Evolutionary conservation across 352 stramenopile species (phyloP).

Genomic region (Globisporangium echinulatum): DNA sequence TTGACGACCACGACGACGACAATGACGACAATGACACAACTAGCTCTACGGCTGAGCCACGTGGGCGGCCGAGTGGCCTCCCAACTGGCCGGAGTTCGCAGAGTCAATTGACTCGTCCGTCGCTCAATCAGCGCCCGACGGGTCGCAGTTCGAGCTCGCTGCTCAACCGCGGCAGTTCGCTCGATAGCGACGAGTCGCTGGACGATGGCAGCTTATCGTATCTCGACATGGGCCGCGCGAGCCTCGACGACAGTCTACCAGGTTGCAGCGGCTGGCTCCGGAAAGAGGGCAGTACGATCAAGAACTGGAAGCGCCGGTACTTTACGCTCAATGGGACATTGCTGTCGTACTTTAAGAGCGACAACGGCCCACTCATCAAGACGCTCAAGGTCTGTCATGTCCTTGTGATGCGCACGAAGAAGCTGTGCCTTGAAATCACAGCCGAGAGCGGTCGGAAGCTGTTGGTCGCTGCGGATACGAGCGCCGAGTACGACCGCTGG

Average conservation of each 20-base stretch:
- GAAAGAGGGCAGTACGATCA: slow-evolving; percentile 78
- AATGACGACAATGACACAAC: slow-evolving; percentile 34
- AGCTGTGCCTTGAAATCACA: slow-evolving; percentile 74
- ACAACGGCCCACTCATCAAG: slow-evolving; percentile 58
- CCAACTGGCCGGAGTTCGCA: neutral
- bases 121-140: neutral
- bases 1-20: slow-evolving; percentile 46
- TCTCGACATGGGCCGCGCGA: slow-evolving; percentile 6
- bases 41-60: no score
- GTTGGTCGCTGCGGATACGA: slow-evolving; percentile 59
- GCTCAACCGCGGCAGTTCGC: slow-evolving; percentile 7
- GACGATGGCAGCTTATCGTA: slow-evolving; percentile 5
- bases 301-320: slow-evolving; percentile 80
- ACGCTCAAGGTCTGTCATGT: slow-evolving; percentile 70
- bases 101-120: neutral
- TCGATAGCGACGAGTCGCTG: slow-evolving; percentile 12
- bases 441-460: slow-evolving; percentile 68
- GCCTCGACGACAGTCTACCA: slow-evolving; percentile 9
- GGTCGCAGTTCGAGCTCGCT: neutral
- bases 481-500: slow-evolving; percentile 63
- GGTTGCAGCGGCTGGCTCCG: slow-evolving; percentile 71
- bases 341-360: slow-evolving; percentile 83
- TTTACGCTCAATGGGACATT: slow-evolving; percentile 71
- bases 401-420: slow-evolving; percentile 50
- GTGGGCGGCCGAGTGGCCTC: no score